These are phyloP conservation scores for Beauveria pseudobassiana DNA, from an alignment of 2,329 filamentous ascomycete genomes.

Conservation along the genomic window DNA sequence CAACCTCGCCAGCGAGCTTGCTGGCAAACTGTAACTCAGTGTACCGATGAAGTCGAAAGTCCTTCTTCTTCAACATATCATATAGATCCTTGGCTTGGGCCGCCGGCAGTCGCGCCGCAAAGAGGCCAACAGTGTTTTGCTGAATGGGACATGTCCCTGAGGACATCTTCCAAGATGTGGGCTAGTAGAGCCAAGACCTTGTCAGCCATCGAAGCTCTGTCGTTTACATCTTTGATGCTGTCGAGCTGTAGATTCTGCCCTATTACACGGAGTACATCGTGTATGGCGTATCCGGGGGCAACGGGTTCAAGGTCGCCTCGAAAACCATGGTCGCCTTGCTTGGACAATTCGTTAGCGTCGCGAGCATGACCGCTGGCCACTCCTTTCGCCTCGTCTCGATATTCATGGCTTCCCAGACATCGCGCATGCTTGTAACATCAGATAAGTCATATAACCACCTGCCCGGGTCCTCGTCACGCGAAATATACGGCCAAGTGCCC, in stretches of 20 bases:
- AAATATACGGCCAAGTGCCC: no score
- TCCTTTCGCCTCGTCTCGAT: slow-evolving; percentile 17
- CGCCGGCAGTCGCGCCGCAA: slow-evolving; percentile 22
- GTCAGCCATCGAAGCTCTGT: slow-evolving; percentile 21
- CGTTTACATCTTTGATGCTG: slow-evolving; percentile 14
- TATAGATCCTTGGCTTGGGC: slow-evolving; percentile 30
- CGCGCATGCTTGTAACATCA: slow-evolving; percentile 23
- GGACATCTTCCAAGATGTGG: slow-evolving; percentile 23
- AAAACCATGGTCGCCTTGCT: slow-evolving; percentile 26
- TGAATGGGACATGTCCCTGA: slow-evolving; percentile 26
- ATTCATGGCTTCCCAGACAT: slow-evolving; percentile 25
- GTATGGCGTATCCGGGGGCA: slow-evolving; percentile 31
- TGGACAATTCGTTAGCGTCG: slow-evolving; percentile 26
- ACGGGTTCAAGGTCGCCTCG: slow-evolving; percentile 29
- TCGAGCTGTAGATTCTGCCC: slow-evolving; percentile 17
- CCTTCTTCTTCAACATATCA: slow-evolving; percentile 22
- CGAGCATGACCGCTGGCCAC: slow-evolving; percentile 30
- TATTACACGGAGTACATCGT: slow-evolving; percentile 28
- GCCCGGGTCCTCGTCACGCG: slow-evolving; percentile 13
- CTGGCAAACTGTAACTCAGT: slow-evolving; percentile 42
- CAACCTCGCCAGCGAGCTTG: slow-evolving; percentile 32
- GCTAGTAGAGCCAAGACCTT: slow-evolving; percentile 22
- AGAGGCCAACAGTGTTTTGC: slow-evolving; percentile 30
- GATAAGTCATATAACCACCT: slow-evolving; percentile 24
- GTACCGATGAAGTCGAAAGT: slow-evolving; percentile 29